A percentile compares a stretch with the other conserved stretches of the same genome.
Evolutionary conservation across 2,329 filamentous ascomycete genomes (phyloP).

Genomic region (Fusarium torulosum): DNA sequence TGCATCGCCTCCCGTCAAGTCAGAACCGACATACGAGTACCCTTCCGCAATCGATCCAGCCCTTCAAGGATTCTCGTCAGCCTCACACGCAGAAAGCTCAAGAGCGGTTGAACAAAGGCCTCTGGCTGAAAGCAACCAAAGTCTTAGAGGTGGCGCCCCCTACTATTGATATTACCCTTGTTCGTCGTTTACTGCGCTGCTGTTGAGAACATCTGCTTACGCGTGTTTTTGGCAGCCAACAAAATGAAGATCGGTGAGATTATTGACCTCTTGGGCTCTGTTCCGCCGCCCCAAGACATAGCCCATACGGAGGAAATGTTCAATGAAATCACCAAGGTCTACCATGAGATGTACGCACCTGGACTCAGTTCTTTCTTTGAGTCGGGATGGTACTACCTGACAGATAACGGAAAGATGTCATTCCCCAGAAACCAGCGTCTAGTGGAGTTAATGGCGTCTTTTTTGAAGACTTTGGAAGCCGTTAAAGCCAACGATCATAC

Average conservation of each 20-base stretch:
- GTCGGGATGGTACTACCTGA: conserved; percentile 80
- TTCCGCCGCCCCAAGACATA: conserved; percentile 67
- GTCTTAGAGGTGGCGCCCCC: conserved; percentile 65
- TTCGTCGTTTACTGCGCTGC: conserved; percentile 48
- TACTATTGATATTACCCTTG: conserved; percentile 53
- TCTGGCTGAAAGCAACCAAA: conserved; percentile 51
- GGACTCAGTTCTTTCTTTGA: conserved; percentile 84
- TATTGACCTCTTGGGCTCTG: conserved; percentile 70
- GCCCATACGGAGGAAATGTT: conserved; percentile 65
- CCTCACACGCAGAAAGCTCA: conserved; percentile 41
- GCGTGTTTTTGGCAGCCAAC: conserved; percentile 50
- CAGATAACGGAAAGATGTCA: conserved; percentile 59
- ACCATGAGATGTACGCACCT: conserved; percentile 79
- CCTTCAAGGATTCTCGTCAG: conserved; percentile 61
- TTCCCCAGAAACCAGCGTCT: conserved; percentile 67
- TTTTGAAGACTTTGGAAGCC: conserved; percentile 68
- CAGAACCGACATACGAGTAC: conserved; percentile 65
- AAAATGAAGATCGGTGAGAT: conserved; percentile 81
- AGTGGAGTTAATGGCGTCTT: conserved; percentile 75
- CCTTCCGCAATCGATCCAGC: conserved; percentile 74
- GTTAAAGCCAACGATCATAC: conserved; percentile 63
- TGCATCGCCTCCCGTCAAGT: conserved; percentile 52
- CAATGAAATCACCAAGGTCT: conserved; percentile 78
- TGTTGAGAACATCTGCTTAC: conserved; percentile 51
- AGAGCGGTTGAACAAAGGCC: conserved; percentile 49